Conservation (phyloP, 495 filamentous ascomycete species). For the Penicillium chermesinum region DNA sequence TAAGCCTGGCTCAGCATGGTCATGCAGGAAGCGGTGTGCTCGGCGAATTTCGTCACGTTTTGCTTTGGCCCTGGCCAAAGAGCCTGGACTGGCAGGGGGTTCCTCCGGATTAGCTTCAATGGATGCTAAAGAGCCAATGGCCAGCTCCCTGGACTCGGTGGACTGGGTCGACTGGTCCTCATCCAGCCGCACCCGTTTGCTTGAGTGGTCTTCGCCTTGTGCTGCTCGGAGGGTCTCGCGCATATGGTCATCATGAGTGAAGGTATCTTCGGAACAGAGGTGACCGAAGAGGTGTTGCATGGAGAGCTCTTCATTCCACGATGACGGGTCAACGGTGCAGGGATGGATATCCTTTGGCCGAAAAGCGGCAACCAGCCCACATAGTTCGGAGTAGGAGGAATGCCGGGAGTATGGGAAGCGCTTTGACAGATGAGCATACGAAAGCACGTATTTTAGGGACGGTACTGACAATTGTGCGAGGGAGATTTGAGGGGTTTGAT, state of each 20-base stretch:
- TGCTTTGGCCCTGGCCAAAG: conserved; percentile 3
- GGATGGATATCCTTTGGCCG: conserved; percentile 74
- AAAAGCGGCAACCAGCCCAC: conserved; percentile 62
- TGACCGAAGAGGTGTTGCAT: conserved; percentile 67
- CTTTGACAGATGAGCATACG: conserved; percentile 14
- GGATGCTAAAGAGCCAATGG: background rate
- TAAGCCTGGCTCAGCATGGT: conserved; percentile 10
- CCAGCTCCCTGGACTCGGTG: conserved; percentile 1
- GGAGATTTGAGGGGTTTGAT: conserved; percentile 4
- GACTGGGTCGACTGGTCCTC: conserved; percentile 20
- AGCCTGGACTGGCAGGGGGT: background rate
- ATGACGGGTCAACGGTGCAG: conserved; percentile 64
- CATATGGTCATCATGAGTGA: conserved; percentile 66
- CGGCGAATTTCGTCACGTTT: conserved; percentile 24
- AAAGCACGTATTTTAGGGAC: background rate
- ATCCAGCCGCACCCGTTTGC: conserved; percentile 26
- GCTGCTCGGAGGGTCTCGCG: conserved; percentile 19
- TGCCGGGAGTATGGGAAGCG: conserved; percentile 86
- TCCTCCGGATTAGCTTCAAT: background rate
- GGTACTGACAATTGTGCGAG: conserved; percentile 23
- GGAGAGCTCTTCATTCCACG: conserved; percentile 59
- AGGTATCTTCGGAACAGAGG: conserved; percentile 54
- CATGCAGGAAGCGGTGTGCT: conserved; percentile 25
- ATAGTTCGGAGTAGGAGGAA: conserved; percentile 78
- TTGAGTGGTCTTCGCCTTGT: conserved; percentile 17